Base-by-base conservation (phyloP, 2,329 filamentous ascomycete species). In the Escovopsis sp. region DNA sequence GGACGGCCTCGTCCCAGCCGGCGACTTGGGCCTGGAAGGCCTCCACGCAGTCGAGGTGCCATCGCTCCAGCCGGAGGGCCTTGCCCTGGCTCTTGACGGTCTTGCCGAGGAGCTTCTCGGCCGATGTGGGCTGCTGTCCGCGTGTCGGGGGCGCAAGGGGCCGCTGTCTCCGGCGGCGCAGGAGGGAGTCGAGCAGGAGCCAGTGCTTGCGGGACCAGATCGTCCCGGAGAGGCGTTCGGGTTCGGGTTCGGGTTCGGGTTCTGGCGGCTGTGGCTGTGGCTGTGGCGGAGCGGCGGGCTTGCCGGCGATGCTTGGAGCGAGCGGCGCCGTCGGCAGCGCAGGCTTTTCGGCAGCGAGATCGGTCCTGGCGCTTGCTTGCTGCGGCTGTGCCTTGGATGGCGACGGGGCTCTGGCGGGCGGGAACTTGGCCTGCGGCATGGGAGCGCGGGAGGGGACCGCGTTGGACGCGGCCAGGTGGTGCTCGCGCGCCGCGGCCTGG, bases 31-130 rank as follows among this genome's bases (percentile, higher is more conserved):
- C 52, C 44, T 57, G 59, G 50, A 77, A 77, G 3, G 67, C 72
- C 45, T 75, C 68, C 23, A 77, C 64, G 42, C 75, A 65, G 45
- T 77, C 73, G 15, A 77, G 55, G 45, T 78, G 74, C 73, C 73
- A 77, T 44, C 61, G 53, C 55, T 75, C 65, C 15, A 78, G 59
- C 19, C 59, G 47, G 59, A 77, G 60, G 4, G 57, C 55, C 53
- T 66, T 60, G 38, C 64, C 68, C 33, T 68, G 64, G 26, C 67
- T 65, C 23, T 55, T 53, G 43, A 76, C 66, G 26, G 60, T 62
- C 52, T 68, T 71, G 44, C 72, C 70, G 3, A 74, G 58, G 30
- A 70, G 62, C 36, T 55, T 52, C 36, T 56, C 53, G 2, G 59
- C 55, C 12, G 51, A 49, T 9, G 51, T 56, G 2, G 28, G 7